Percentiles rank a stretch among this genome's conserved stretches.
Conservation (phyloP, 305 asterid genomes). For the Salvia sclarea region DNA sequence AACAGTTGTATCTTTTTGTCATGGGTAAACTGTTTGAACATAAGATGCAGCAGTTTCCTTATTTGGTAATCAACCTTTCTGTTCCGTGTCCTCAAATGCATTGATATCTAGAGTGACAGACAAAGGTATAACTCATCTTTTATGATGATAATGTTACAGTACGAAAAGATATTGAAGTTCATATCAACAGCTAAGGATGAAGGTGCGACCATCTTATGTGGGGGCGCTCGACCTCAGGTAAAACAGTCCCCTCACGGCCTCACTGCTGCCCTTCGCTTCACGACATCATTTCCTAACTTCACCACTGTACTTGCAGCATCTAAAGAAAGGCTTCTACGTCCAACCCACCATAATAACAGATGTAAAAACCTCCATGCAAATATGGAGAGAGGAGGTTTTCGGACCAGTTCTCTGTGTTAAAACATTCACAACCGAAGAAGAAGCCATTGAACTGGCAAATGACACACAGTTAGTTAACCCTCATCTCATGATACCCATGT, state of each 20-base stretch:
- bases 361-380: slow-evolving; percentile 86
- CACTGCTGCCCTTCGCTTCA: background rate
- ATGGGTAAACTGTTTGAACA: background rate
- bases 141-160: slow-evolving; percentile 41
- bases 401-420: slow-evolving; percentile 97
- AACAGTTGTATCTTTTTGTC: background rate
- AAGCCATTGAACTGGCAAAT: slow-evolving; percentile 89
- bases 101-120: background rate
- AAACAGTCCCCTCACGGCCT: background rate
- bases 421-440: slow-evolving; percentile 83
- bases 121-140: background rate
- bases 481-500: background rate
- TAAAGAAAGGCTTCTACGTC: slow-evolving; percentile 75
- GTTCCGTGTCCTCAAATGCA: background rate
- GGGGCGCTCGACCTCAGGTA: slow-evolving; percentile 88
- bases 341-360: slow-evolving; percentile 75
- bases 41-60: background rate
- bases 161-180: slow-evolving; percentile 69
- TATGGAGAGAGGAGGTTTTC: slow-evolving; percentile 95
- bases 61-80: background rate
- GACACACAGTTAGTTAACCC: slow-evolving; percentile 56
- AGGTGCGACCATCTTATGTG: slow-evolving; percentile 83
- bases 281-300: slow-evolving; percentile 27
- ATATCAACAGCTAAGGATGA: slow-evolving; percentile 80
- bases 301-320: slow-evolving; percentile 53